A percentile compares a stretch with the other conserved stretches of the same genome.
phyloP scores from a whole-genome alignment of 75 land plant genomes.

The Cupressus sempervirens region DNA sequence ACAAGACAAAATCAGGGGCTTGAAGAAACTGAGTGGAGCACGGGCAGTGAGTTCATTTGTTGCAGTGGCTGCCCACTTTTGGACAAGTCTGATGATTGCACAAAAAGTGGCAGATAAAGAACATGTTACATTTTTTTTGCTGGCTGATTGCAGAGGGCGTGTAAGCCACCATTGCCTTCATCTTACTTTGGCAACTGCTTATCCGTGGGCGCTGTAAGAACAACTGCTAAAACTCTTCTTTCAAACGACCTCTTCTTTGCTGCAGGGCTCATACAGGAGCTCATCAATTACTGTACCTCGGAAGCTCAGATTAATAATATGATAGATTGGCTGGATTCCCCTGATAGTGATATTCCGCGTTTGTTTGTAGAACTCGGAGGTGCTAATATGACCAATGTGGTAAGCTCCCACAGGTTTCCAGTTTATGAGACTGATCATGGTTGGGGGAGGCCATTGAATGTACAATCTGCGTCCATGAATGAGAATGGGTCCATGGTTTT shows the following conservation, averaged over 20 bases:
- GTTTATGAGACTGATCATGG: slow-evolving; percentile 10
- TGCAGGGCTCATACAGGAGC: not conserved
- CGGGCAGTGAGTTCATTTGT: not conserved
- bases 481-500: not conserved
- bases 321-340: not conserved
- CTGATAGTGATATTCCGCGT: not conserved
- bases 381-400: not conserved
- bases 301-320: not conserved
- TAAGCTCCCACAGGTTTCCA: slow-evolving; percentile 8
- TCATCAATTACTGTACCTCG: not conserved
- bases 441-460: slow-evolving; percentile 9
- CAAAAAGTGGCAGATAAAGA: not conserved
- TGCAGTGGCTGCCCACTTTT: not conserved
- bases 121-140: not conserved
- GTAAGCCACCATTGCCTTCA: slow-evolving; percentile 1
- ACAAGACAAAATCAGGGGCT: not conserved
- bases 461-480: not conserved
- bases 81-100: not conserved
- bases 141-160: slow-evolving; percentile 1
- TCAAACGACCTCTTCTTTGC: not conserved
- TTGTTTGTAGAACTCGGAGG: not conserved
- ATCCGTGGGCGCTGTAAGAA: not conserved
- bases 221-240: not conserved
- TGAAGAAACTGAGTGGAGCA: not conserved
- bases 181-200: slow-evolving; percentile 6